Evolutionary conservation across 495 filamentous ascomycete species (phyloP), one percentile per base, ranked within the genome.

Genomic region (Xeromyces bisporus): DNA sequence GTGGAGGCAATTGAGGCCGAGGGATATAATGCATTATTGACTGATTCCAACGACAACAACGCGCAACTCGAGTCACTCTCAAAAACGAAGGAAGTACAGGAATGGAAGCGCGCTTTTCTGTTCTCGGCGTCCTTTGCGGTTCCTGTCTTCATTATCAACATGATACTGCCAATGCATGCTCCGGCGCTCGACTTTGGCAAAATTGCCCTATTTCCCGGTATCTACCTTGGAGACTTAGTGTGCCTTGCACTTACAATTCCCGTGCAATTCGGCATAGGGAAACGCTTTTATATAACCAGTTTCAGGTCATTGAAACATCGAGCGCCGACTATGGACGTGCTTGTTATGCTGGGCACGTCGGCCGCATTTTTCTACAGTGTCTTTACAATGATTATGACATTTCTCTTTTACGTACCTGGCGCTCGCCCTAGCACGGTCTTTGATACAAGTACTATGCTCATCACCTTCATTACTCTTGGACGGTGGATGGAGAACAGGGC

Each of bases 281-380:
- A 71, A 47, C 75, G 87, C 0, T 99, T 96, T 44, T 99, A 96
- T 48, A 45, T 76, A 23, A 81, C 79, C 11, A 86, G 85, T n/a
- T 94, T 64, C 48, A 92, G 84, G 44, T 91, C 83, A 1, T 49
- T 99, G 29, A 77, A 75, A 43, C 91, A 99, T 48, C 67, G 75
- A 7, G 77, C 82, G 2, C 86, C 89, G 1, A 96, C 89, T 1
- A 99, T 99, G 89, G 89, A 99, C 45, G 87, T 99, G 1, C 64
- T 99, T 3, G 84, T 99, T 23, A 80, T 91, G 29, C 53, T 96
- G 3, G 89, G 89, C 7, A 99, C 91, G 11, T 93, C 84, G 0
- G 78, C 86, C n/a, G 89, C 89, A 2, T 97, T 94, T 62, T 93
- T 96, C 52, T 99, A 94, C 57, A 94, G 87, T 48, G 55, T 82